Conservation (phyloP, 1,284 basidiomycete genomes). For the Cutaneotrichosporon spelunceum region DNA sequence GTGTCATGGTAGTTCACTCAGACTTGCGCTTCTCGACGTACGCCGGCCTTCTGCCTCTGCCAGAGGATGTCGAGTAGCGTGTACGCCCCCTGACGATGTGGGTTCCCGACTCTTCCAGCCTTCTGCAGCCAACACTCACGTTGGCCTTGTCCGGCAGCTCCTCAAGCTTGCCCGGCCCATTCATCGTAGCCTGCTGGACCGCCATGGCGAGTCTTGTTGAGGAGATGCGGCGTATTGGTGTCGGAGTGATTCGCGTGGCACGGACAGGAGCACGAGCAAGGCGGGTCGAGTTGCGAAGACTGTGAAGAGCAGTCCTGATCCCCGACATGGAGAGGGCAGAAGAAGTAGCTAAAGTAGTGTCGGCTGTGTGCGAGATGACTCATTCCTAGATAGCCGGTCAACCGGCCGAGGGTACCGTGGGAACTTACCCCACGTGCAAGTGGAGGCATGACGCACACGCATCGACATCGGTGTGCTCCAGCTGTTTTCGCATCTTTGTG, state of each 20-base stretch:
- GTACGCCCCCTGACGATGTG: no score
- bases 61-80: no score
- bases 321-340: not conserved
- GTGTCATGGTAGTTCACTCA: no score
- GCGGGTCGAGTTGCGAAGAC: not conserved
- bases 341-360: not conserved
- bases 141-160: conserved; percentile 36
- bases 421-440: not conserved
- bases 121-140: conserved; percentile 31
- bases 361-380: not conserved
- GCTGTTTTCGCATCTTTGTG: no score
- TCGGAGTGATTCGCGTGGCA: not conserved
- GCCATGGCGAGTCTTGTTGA: not conserved
- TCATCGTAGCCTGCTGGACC: conserved; percentile 15
- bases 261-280: not conserved
- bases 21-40: no score
- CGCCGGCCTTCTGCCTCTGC: no score
- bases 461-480: not conserved
- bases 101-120: no score
- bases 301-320: not conserved
- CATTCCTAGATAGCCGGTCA: not conserved
- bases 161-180: conserved; percentile 26
- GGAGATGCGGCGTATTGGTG: not conserved
- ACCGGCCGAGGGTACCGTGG: conserved; percentile 3
- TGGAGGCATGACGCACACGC: not conserved